phyloP scores from a whole-genome alignment of 768 basidiomycete genomes.

The Suillus weaverae region DNA sequence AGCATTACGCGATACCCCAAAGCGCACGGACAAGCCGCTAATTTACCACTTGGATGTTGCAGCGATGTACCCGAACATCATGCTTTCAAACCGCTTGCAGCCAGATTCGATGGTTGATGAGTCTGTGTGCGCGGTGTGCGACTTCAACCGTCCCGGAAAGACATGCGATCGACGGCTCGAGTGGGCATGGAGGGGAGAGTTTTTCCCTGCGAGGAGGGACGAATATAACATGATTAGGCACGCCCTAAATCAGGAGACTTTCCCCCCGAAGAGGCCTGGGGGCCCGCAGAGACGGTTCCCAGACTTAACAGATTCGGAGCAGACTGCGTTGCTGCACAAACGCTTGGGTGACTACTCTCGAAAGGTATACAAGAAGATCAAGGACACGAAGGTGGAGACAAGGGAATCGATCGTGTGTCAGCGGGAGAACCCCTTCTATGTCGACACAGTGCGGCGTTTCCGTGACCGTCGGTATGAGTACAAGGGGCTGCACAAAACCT shows the following conservation, averaged over 20 bases:
- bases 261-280: conserved; percentile 78
- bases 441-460: conserved; percentile 96
- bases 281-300: conserved; percentile 76
- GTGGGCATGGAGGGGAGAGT: conserved; percentile 99
- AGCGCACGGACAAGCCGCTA: conserved; percentile 86
- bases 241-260: conserved; percentile 91
- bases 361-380: conserved; percentile 98
- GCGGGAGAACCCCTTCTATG: conserved; percentile 97
- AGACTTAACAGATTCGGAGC: conserved; percentile 82
- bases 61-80: conserved; percentile 99
- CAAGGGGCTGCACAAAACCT: conserved; percentile 96
- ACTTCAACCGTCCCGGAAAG: conserved; percentile 96
- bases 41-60: conserved; percentile 99
- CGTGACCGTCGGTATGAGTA: conserved; percentile 98
- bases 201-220: conserved; percentile 94
- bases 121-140: conserved; percentile 95
- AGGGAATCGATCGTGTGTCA: conserved; percentile 97
- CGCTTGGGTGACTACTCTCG: conserved; percentile 97
- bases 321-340: conserved; percentile 91
- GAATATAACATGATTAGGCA: conserved; percentile 99
- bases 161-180: conserved; percentile 89
- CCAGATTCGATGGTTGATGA: conserved; percentile 98
- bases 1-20: conserved; percentile 87
- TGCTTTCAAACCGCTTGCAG: conserved; percentile 98
- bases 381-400: conserved; percentile 93